These are phyloP conservation scores for Yarrowia osloensis DNA, from an alignment of 805 yeast species.

Conservation along the genomic window DNA sequence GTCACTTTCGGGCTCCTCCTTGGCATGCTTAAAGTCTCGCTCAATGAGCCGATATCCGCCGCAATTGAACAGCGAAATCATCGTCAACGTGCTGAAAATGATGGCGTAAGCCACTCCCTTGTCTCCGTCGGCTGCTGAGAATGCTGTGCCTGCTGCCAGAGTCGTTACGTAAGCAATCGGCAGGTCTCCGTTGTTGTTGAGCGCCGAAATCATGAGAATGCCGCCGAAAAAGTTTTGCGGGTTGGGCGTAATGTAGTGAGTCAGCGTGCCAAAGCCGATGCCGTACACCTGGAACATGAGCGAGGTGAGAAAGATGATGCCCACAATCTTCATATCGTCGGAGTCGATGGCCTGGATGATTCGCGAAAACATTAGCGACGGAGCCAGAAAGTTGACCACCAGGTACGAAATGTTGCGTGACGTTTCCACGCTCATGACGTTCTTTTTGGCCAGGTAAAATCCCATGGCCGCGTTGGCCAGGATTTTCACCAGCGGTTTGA, in stretches of 20 bases:
- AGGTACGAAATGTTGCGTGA: slow-evolving; percentile 70
- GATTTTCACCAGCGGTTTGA: slow-evolving; percentile 84
- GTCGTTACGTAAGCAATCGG: slow-evolving; percentile 78
- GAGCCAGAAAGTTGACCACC: slow-evolving; percentile 67
- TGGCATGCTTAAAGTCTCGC: slow-evolving; percentile 54
- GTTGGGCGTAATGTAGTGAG: slow-evolving; percentile 54
- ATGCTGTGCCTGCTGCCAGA: slow-evolving; percentile 59
- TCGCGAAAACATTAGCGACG: slow-evolving; percentile 74
- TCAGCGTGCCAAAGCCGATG: slow-evolving; percentile 45
- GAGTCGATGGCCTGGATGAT: slow-evolving; percentile 67
- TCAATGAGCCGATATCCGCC: slow-evolving; percentile 74
- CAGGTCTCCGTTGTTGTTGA: slow-evolving; percentile 78
- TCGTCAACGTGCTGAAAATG: slow-evolving; percentile 49
- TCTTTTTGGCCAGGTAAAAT: slow-evolving; percentile 57
- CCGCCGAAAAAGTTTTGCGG: slow-evolving; percentile 83
- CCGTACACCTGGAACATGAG: slow-evolving; percentile 51
- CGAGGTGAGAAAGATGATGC: slow-evolving; percentile 58
- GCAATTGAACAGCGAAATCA: slow-evolving; percentile 68
- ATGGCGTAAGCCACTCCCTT: slow-evolving; percentile 84
- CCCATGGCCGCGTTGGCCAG: slow-evolving; percentile 72
- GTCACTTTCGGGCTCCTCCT: background rate
- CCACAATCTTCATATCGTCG: slow-evolving; percentile 68
- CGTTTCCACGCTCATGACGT: slow-evolving; percentile 65
- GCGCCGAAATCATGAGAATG: slow-evolving; percentile 64
- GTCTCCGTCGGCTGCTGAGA: slow-evolving; percentile 60